Base-by-base conservation (phyloP, 2,329 filamentous ascomycete genomes). In the Ceratocystiopsis brevicomis region DNA sequence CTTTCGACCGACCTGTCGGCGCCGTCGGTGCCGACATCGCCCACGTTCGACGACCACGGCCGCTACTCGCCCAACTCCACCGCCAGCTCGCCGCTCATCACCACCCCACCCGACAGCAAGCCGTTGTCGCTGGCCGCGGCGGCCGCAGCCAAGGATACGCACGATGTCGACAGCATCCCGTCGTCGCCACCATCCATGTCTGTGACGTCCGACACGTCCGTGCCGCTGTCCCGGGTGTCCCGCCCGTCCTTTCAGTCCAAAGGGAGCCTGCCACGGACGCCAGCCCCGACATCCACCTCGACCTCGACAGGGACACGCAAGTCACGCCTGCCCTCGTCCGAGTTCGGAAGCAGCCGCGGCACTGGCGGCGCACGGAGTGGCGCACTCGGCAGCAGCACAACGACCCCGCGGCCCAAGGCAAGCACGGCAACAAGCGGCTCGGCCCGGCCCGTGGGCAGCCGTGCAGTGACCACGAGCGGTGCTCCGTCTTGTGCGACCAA, bases 41-140 rank as follows among this genome's bases (percentile, higher is more conserved):
- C 82, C 18, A 73, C 76, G 18, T 87, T 84, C 48, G 81, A 82
- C 37, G 25, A 30, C 25, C 25, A 30, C 25, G 25, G 25, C 25
- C 25, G 25, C 25, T 61, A 71, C 30, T 90, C 84, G 12, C 82
- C 83, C n/a, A 73, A 73, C 41, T 85, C 83, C n/a, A 82, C 78
- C n/a, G 73, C 83, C 41, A 92, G 86, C 52, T 94, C 87, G 10
- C 85, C 87, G n/a, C 78, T 90, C 49, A 78, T 92, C 49, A 80
- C 78, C 6, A 95, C 87, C 0, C 87, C 88, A 30, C 85, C 85
- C 14, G 78, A 76, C 40, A 60, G 71, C 49, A 88, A 82, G 60
- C 25, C 25, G 25, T 30, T 9, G 6, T 73, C 71, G 35, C 68
- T 72, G 30, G 67, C 68, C 12, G 67, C 72, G 4, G 71, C 67